phyloP scores from a whole-genome alignment of 176 grass and related monocot genomes.

The Tuctoria greenei region DNA sequence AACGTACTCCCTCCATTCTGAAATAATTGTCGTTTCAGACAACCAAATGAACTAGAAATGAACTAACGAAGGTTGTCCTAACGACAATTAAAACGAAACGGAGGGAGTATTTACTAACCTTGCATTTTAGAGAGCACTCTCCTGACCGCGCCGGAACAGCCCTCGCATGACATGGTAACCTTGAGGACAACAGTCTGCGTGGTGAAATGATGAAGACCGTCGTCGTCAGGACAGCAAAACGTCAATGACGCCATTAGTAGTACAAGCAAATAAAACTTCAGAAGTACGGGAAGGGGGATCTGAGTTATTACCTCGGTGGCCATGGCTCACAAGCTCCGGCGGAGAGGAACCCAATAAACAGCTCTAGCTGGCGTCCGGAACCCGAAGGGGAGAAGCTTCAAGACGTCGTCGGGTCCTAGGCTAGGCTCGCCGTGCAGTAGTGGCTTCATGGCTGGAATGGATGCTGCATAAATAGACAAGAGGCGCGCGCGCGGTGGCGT shows the following conservation, averaged over 20 bases:
- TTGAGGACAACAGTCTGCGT: slow-evolving; percentile 81
- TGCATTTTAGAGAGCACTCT: slow-evolving; percentile 83
- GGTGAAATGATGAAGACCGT: neutral
- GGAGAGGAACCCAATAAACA: neutral
- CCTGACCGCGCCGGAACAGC: slow-evolving; percentile 66
- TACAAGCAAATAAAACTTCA: neutral
- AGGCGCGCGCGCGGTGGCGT: slow-evolving; percentile 27
- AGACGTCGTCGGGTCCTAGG: neutral
- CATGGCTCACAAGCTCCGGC: slow-evolving; percentile 22
- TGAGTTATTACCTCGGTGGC: slow-evolving; percentile 39
- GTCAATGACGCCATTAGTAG: neutral
- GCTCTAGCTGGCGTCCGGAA: neutral
- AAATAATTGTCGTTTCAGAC: too few species aligned
- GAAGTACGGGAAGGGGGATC: neutral
- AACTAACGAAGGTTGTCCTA: too few species aligned
- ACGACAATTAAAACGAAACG: too few species aligned
- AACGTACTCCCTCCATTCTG: too few species aligned
- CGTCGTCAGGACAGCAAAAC: neutral
- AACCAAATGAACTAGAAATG: too few species aligned
- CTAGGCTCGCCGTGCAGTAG: neutral
- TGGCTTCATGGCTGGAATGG: slow-evolving; percentile 25
- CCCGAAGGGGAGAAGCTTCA: neutral
- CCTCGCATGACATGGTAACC: slow-evolving; percentile 86
- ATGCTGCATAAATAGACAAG: slow-evolving; percentile 37
- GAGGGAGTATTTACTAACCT: slow-evolving; percentile 39